Evolutionary conservation across 106 monocot species (phyloP).

Genomic region (Platanthera guangdongensis): DNA sequence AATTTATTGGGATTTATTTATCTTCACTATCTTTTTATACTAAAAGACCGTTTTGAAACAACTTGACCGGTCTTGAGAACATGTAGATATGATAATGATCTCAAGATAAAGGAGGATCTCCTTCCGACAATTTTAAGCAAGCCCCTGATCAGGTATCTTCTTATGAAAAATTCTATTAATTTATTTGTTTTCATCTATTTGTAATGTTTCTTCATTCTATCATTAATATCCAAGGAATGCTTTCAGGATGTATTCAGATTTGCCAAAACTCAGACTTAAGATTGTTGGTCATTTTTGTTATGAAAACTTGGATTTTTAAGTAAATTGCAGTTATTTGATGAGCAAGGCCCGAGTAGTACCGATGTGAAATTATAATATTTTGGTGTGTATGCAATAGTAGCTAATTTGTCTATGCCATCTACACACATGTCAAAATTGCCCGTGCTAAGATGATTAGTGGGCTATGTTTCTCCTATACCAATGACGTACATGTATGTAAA

Average conservation of each 20-base stretch:
- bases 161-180: neutral
- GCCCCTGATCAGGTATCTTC: conserved; percentile 76
- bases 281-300: neutral
- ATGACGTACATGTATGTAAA: neutral
- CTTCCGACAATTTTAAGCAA: conserved; percentile 61
- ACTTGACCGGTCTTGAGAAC: conserved; percentile 95
- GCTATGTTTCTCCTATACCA: neutral
- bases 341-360: neutral
- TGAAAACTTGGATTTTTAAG: neutral
- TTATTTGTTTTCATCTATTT: neutral
- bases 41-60: conserved; percentile 92
- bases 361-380: neutral
- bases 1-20: conserved; percentile 94
- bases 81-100: conserved; percentile 86
- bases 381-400: neutral
- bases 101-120: conserved; percentile 84
- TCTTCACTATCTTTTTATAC: conserved; percentile 90
- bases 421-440: neutral
- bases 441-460: neutral
- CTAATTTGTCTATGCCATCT: neutral
- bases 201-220: neutral
- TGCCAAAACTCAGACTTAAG: too few relatives aligned
- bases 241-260: too few relatives aligned
- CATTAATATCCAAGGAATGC: too few relatives aligned
- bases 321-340: neutral